Conservation (phyloP, 2,329 filamentous ascomycete genomes). For the Talaromyces piceae region DNA sequence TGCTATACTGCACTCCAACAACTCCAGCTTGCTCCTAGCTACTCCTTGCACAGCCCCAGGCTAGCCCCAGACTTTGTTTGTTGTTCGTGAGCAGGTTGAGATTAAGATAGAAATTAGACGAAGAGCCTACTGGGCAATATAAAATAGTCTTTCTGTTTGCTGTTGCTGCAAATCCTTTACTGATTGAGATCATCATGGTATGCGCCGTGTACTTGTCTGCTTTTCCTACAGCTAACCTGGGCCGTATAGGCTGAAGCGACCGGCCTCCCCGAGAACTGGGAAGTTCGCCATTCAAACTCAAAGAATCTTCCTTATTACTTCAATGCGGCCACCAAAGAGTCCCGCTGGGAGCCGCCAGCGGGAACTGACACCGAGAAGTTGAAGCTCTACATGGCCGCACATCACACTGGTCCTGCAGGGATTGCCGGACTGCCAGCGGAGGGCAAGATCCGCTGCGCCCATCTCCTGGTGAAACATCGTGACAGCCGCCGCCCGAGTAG, state of each 20-base stretch:
- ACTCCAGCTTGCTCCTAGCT: neutral
- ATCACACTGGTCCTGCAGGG: constrained; percentile 58
- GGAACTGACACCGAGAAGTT: constrained; percentile 87
- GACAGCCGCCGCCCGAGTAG: constrained; percentile 83
- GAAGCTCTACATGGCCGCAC: constrained; percentile 84
- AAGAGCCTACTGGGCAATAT: neutral
- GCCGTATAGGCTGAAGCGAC: constrained; percentile 52
- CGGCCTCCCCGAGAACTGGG: constrained; percentile 81
- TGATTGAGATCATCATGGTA: constrained; percentile 9
- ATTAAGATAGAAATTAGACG: neutral
- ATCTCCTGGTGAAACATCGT: constrained; percentile 88
- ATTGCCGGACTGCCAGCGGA: constrained; percentile 41
- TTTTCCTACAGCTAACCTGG: constrained; percentile 6
- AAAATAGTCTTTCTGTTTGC: neutral
- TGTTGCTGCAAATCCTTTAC: neutral
- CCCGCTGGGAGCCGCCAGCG: constrained; percentile 86
- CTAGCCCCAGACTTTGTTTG: neutral
- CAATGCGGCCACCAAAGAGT: constrained; percentile 77
- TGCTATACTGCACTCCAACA: neutral
- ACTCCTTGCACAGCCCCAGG: neutral
- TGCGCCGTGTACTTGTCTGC: neutral
- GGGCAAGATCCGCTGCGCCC: constrained; percentile 87
- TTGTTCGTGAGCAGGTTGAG: neutral
- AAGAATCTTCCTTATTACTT: constrained; percentile 99
- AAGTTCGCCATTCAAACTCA: constrained; percentile 95